Evolutionary conservation across 192 early-diverging fungal species (phyloP).

Genomic region (Entomortierella parvispora): DNA sequence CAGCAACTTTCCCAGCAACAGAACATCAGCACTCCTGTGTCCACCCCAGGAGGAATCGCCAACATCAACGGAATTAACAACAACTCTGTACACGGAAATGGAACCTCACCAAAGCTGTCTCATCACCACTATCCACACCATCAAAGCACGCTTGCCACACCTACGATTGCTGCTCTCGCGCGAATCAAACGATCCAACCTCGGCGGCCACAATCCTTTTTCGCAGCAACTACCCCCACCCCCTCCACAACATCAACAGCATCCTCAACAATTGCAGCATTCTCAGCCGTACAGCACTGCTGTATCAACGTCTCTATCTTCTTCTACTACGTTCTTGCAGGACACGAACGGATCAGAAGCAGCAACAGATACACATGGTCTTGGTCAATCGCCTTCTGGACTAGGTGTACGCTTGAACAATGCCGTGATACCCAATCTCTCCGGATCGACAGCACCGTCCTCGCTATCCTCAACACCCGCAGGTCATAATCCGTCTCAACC

Average conservation of each 20-base stretch:
- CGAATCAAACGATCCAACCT: neutral
- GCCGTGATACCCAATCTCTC: neutral
- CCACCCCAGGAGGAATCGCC: conserved; percentile 30
- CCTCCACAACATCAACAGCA: neutral
- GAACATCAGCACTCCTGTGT: conserved; percentile 32
- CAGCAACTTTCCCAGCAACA: conserved; percentile 9
- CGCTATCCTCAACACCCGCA: no score
- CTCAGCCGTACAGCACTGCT: neutral
- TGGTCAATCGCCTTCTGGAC: conserved; percentile 2
- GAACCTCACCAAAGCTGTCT: conserved; percentile 17
- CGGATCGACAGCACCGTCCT: no score
- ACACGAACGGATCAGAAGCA: no score
- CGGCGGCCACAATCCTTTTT: neutral
- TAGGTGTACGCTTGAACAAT: neutral
- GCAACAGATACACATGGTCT: neutral
- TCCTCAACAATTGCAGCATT: neutral
- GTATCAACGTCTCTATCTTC: neutral
- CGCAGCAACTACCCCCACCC: neutral
- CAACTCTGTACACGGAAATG: conserved; percentile 26
- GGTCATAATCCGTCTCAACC: no score
- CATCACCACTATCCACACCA: neutral
- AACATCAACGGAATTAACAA: neutral
- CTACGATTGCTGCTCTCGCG: neutral
- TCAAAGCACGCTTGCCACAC: neutral
- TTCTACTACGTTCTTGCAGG: no score